phyloP scores from a whole-genome alignment of 2,329 filamentous ascomycete genomes.

The Colletotrichum melonis region DNA sequence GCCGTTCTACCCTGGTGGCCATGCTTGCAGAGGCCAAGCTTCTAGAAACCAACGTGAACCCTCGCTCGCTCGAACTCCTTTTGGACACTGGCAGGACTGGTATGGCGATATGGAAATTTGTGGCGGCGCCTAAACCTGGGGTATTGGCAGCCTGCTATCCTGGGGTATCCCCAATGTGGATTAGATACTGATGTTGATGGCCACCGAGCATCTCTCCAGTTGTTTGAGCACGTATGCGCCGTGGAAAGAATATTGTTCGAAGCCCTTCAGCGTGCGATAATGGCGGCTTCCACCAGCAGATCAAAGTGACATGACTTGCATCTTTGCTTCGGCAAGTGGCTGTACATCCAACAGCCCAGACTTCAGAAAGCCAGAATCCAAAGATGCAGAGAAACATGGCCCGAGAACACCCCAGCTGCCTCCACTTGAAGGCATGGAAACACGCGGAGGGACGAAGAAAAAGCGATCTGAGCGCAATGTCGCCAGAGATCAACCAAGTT shows the following conservation, averaged over 20 bases:
- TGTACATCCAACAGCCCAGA: neutral
- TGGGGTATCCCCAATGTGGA: neutral
- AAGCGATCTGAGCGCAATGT: conserved; percentile 31
- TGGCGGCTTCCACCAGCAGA: neutral
- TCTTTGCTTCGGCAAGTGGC: neutral
- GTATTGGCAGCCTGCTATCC: neutral
- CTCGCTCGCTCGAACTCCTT: neutral
- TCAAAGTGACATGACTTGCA: neutral
- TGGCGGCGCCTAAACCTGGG: conserved; percentile 6
- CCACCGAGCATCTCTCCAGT: neutral
- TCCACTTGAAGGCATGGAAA: neutral
- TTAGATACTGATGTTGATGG: neutral
- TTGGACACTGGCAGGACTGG: neutral
- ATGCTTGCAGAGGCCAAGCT: conserved; percentile 24
- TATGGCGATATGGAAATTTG: neutral
- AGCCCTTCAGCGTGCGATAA: neutral
- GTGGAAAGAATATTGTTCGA: neutral
- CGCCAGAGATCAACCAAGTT: conserved; percentile 14
- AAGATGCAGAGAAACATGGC: neutral
- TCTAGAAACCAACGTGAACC: conserved; percentile 24
- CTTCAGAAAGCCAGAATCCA: neutral
- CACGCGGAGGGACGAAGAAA: neutral
- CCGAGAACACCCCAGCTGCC: neutral
- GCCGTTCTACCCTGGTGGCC: neutral
- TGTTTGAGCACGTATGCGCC: neutral